A percentile compares a stretch with the other conserved stretches of the same genome.
phyloP scores from a whole-genome alignment of 2,329 filamentous ascomycete species.

The Colletotrichum cuscutae region DNA sequence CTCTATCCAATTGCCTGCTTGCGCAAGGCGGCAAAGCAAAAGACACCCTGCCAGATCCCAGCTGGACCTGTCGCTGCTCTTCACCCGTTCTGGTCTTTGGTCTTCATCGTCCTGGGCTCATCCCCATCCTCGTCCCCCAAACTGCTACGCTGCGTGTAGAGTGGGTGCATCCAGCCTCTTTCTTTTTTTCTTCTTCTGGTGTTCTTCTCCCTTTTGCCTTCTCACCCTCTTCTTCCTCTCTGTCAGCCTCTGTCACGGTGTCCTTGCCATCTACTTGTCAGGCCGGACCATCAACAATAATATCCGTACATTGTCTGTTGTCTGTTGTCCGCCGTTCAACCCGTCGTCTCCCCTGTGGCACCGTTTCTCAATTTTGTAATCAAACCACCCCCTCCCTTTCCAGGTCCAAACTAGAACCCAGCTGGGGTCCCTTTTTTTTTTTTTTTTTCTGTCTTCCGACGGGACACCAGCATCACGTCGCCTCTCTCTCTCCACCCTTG shows the following conservation, averaged over 20 bases:
- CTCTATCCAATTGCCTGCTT: not conserved
- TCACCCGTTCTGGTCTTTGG: not conserved
- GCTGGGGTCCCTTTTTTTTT: constrained; percentile 1
- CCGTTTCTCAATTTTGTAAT: not conserved
- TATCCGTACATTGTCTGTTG: not conserved
- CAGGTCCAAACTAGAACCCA: not conserved
- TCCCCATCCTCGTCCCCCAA: not conserved
- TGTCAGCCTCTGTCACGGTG: not conserved
- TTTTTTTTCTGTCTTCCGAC: constrained; percentile 1
- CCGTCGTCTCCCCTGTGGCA: not conserved
- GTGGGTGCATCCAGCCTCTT: not conserved
- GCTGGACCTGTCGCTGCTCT: constrained; percentile 30
- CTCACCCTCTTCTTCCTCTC: not conserved
- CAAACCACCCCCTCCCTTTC: not conserved
- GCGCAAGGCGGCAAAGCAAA: not conserved
- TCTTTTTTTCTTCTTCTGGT: not conserved
- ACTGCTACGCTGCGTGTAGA: not conserved
- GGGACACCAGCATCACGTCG: not conserved
- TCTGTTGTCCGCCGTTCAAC: not conserved
- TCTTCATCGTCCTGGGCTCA: not conserved
- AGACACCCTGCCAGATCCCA: constrained; percentile 18
- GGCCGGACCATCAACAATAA: not conserved
- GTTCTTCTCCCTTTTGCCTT: not conserved
- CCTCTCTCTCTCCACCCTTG: not conserved
- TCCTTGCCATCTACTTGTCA: not conserved